Evolutionary conservation across 2,329 filamentous ascomycete species (phyloP), one percentile per base, ranked within the genome.

Genomic region (Cordyceps militaris): DNA sequence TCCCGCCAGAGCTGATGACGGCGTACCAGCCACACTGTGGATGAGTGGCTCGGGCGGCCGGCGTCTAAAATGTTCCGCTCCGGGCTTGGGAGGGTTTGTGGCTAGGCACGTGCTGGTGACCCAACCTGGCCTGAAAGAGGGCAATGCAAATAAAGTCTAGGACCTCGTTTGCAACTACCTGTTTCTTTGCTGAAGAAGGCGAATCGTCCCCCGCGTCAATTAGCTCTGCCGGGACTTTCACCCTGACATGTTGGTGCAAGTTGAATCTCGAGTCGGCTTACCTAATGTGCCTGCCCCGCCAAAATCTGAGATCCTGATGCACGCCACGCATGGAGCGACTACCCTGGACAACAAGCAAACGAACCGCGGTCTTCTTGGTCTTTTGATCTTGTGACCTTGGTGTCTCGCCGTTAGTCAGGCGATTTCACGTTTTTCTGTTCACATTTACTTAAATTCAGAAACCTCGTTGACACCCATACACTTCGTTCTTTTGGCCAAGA

Each of bases 1-100:
- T 57, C 36, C 46, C 46, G 42, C 55, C 47, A 36, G 28, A 40
- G 46, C 55, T 57, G 55, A 51, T 57, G 55, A 57, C 46, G 55
- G 55, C 43, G n/a, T n/a, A n/a, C 34, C 16, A 48, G 53, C 53
- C 53, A 55, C 42, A 55, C 14, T 46, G 30, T 46, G 53, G 44
- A 48, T 48, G 44, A 48, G 44, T 21, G 11, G 32, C n/a, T 42
- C 21, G 21, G 24, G 44, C 16, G n/a, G 19, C 10, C 46, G 46
- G 55, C 34, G 5, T 43, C 7, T 21, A 57, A 46, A 44, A 50
- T 50, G 26, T 57, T 57, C 53, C 53, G 53, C n/a, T 40, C 42
- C 58, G 48, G 48, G 44, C 30, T 10, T 42, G 44, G 28, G 44
- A 38, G 38, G 13, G 13, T 6, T 24, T 59, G 56, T 24, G 42